phyloP scores from a whole-genome alignment of 2,329 filamentous ascomycete genomes.

The Fusarium sp. region DNA sequence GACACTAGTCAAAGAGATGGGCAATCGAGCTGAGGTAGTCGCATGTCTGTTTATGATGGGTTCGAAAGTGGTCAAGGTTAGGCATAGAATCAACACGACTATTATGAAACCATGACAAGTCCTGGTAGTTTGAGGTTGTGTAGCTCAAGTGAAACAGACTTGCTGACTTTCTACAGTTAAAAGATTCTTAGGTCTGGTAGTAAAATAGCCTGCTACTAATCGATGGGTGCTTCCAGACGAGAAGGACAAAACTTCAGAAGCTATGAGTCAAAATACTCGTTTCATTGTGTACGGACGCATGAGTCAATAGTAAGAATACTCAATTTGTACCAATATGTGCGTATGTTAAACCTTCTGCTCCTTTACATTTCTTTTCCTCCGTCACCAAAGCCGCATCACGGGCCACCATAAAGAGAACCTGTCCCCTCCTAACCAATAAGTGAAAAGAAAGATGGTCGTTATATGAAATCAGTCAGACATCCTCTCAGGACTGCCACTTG shows the following conservation, averaged over 20 bases:
- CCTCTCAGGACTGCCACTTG: conserved; percentile 48
- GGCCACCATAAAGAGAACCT: too few relatives aligned
- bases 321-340: not conserved
- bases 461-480: not conserved
- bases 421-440: not conserved
- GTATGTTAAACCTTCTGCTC: not conserved
- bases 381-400: not conserved
- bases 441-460: not conserved
- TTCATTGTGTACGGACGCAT: too few relatives aligned
- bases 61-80: conserved; percentile 10
- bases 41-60: conserved; percentile 15
- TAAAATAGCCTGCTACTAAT: not conserved
- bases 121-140: not conserved
- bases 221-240: too few relatives aligned
- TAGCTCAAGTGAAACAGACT: too few relatives aligned
- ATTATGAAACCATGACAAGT: conserved; percentile 19
- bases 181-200: too few relatives aligned
- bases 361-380: not conserved
- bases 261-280: too few relatives aligned
- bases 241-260: too few relatives aligned
- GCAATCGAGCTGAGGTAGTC: conserved; percentile 10
- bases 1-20: conserved; percentile 23
- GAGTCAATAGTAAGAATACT: not conserved
- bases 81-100: conserved; percentile 29
- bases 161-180: too few relatives aligned